Evolutionary conservation across 139 green algal genomes (phyloP).

Genomic region (Chlamydomonas eustigma): DNA sequence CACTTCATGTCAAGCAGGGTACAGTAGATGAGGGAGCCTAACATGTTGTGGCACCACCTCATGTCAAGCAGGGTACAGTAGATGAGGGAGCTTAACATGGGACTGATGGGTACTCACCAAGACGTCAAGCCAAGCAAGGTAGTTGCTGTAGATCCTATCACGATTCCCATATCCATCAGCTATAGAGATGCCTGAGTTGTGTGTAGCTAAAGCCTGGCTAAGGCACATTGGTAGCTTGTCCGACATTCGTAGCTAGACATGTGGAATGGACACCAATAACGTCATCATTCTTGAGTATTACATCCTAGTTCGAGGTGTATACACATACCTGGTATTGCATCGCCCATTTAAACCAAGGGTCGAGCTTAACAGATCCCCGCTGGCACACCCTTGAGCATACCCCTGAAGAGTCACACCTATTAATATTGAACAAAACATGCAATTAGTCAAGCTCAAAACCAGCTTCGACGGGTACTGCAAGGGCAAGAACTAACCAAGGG

Average conservation of each 20-base stretch:
- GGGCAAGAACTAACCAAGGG: constrained; percentile 6
- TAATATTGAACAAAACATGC: not conserved
- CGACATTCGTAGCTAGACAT: constrained; percentile 39
- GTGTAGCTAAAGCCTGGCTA: constrained; percentile 53
- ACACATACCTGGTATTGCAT: constrained; percentile 39
- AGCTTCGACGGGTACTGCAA: not conserved
- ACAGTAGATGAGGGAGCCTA: too few relatives aligned
- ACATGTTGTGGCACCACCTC: too few relatives aligned
- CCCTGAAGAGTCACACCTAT: constrained; percentile 48
- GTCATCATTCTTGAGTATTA: not conserved
- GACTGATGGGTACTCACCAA: too few relatives aligned
- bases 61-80: too few relatives aligned
- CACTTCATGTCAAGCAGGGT: too few relatives aligned
- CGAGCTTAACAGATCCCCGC: constrained; percentile 47
- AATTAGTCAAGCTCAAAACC: not conserved
- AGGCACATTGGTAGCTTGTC: constrained; percentile 34
- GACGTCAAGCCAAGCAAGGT: constrained; percentile 10
- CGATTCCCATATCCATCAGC: constrained; percentile 73
- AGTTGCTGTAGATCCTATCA: constrained; percentile 38
- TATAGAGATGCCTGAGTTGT: constrained; percentile 73
- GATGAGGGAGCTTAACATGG: not conserved
- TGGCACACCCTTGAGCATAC: constrained; percentile 60
- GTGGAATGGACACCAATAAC: not conserved
- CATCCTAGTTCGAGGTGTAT: not conserved
- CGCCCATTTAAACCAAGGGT: constrained; percentile 49